Base-by-base conservation (phyloP, 2,329 filamentous ascomycete genomes). In the Nemania sp. region DNA sequence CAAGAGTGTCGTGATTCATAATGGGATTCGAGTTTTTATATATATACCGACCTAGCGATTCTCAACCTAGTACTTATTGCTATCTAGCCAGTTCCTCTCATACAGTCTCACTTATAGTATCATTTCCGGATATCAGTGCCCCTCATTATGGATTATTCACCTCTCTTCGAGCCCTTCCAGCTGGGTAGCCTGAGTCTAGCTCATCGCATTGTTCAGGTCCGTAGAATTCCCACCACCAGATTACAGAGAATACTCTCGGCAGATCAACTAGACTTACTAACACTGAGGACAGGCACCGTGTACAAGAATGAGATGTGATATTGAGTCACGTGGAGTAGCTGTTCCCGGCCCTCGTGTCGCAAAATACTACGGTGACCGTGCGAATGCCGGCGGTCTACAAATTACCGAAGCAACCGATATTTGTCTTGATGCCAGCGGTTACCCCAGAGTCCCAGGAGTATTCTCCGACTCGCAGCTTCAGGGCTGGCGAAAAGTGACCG, bases 361-460 rank as follows among this genome's bases (percentile, higher is more conserved):
- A 5, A 45, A 75, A 51, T 77, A 77, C 60, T 77, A 77, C 47
- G 56, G 63, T 18, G 68, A 71, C 49, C 73, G 75, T 10, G 72
- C 74, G 1, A 71, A 45, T 20, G 58, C 67, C 18, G 75, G 75
- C 15, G 73, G 73, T 2, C 77, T 90, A 3, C 79, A 89, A 53
- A 83, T 90, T 72, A 84, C 83, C 22, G 88, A 90, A 76, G 87
- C 83, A 1, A 86, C 86, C 10, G 80, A 85, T 63, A 84, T 88
- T 70, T 81, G 83, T 3, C 74, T 80, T 5, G 79, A 81, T 73
- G 83, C 79, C 41, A 83, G 84, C 47, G 84, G 84, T 20, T 85
- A 84, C 51, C 74, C 75, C 67, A 70, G 86, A 66, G 80, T 83
- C 3, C 86, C 88, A 0, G 86, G 86, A 3, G 86, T 90, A 74